These are phyloP conservation scores for Cladosporium sphaerospermum DNA, from an alignment of 2,329 filamentous ascomycete species.

Conservation along the genomic window DNA sequence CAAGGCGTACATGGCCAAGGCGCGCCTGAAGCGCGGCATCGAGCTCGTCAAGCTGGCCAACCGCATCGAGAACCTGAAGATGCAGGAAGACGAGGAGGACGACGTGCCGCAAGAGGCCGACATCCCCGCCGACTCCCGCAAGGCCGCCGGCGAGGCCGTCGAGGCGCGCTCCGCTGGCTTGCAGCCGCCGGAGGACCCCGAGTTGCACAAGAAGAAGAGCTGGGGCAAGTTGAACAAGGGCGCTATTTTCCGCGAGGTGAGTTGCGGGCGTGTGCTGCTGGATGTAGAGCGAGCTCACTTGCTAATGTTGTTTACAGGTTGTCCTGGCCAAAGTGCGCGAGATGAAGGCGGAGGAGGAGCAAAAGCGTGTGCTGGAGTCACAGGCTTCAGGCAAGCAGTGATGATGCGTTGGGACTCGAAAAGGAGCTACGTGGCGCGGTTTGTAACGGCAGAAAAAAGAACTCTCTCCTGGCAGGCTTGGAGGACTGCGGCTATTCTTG, in stretches of 20 bases:
- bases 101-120: conserved; percentile 54
- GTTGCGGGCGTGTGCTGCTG: background rate
- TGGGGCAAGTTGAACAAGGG: conserved; percentile 55
- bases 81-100: conserved; percentile 83
- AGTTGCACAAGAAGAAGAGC: conserved; percentile 40
- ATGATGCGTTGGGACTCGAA: background rate
- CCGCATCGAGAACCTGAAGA: conserved; percentile 88
- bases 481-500: background rate
- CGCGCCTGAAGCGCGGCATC: conserved; percentile 85
- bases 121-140: conserved; percentile 56
- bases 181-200: conserved; percentile 20
- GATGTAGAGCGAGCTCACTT: background rate
- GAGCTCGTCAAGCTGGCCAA: conserved; percentile 94
- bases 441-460: background rate
- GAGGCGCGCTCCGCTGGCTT: conserved; percentile 25
- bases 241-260: conserved; percentile 84
- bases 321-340: conserved; percentile 90
- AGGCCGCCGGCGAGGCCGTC: conserved; percentile 47
- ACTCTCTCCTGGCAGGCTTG: background rate
- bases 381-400: conserved; percentile 3
- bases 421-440: background rate
- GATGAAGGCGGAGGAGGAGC: conserved; percentile 78
- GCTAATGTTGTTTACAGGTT: conserved; percentile 21
- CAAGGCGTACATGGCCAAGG: conserved; percentile 85
- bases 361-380: conserved; percentile 20